phyloP scores from a whole-genome alignment of 257 asterid genomes.

The Solanum lignicaule region DNA sequence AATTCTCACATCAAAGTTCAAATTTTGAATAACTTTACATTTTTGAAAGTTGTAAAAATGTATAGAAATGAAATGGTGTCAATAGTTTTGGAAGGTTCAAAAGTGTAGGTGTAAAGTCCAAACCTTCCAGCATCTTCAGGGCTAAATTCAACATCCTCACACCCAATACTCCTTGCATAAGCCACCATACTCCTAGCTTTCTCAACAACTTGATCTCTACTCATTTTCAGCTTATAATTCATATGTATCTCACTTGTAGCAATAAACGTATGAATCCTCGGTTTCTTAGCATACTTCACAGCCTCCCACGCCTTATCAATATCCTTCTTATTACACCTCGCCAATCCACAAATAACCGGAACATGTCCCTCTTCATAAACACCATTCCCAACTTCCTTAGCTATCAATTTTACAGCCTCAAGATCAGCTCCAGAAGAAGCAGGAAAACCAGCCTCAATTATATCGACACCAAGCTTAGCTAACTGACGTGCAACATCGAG shows the following conservation, averaged over 20 bases:
- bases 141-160: conserved; percentile 89
- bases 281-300: conserved; percentile 68
- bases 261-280: conserved; percentile 89
- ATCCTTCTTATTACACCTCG: conserved; percentile 88
- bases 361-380: conserved; percentile 32
- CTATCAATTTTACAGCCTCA: conserved; percentile 73
- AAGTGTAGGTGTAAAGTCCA: background rate
- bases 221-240: conserved; percentile 80
- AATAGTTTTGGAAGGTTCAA: background rate
- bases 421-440: conserved; percentile 91
- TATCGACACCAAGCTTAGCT: conserved; percentile 84
- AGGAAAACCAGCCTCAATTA: conserved; percentile 94
- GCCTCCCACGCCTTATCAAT: conserved; percentile 97
- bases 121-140: conserved; percentile 99
- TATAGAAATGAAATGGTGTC: background rate
- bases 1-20: background rate
- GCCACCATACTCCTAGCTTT: conserved; percentile 89
- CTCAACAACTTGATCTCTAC: conserved; percentile 61
- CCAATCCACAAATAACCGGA: conserved; percentile 85
- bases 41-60: background rate
- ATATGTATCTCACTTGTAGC: conserved; percentile 96
- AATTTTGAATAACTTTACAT: background rate
- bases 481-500: conserved; percentile 79
- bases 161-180: conserved; percentile 81
- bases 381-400: conserved; percentile 59